Evolutionary conservation across 805 yeast species (phyloP).

Genomic region (Lipomyces sp.): DNA sequence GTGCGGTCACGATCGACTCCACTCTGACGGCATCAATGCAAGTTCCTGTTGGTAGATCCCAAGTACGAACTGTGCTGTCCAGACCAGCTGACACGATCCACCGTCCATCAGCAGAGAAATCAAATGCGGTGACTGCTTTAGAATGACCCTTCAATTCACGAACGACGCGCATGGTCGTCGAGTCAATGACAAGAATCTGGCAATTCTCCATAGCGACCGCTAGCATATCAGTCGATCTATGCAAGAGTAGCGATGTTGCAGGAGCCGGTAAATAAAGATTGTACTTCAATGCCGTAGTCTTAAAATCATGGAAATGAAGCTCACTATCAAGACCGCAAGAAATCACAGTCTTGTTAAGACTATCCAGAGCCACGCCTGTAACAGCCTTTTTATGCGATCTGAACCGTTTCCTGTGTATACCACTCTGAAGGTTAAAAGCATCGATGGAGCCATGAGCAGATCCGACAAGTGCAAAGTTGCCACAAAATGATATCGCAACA

Average conservation of each 20-base stretch:
- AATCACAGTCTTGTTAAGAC: slow-evolving; percentile 86
- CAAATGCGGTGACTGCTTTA: slow-evolving; percentile 83
- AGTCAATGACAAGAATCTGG: slow-evolving; percentile 80
- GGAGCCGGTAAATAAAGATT: slow-evolving; percentile 75
- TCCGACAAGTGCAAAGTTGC: slow-evolving; percentile 92
- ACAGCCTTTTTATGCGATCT: slow-evolving; percentile 63
- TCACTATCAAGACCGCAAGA: slow-evolving; percentile 88
- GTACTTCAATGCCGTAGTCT: slow-evolving; percentile 68
- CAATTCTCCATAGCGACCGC: slow-evolving; percentile 88
- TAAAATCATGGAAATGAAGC: slow-evolving; percentile 85
- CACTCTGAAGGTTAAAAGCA: slow-evolving; percentile 89
- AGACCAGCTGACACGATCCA: slow-evolving; percentile 86
- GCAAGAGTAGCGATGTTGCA: slow-evolving; percentile 75
- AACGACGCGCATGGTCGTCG: slow-evolving; percentile 77
- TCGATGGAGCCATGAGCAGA: slow-evolving; percentile 84
- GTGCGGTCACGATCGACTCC: slow-evolving; percentile 76
- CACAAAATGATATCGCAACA: slow-evolving; percentile 86
- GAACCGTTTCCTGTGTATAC: slow-evolving; percentile 73
- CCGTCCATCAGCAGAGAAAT: slow-evolving; percentile 92
- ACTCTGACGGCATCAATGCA: slow-evolving; percentile 90
- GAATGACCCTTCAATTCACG: slow-evolving; percentile 89
- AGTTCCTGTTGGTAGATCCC: slow-evolving; percentile 97
- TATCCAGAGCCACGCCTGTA: slow-evolving; percentile 87
- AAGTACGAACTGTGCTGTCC: slow-evolving; percentile 88
- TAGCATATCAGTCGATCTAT: slow-evolving; percentile 78